These are phyloP conservation scores for Ophiocordyceps australis DNA, from an alignment of 2,329 filamentous ascomycete species.

Conservation along the genomic window DNA sequence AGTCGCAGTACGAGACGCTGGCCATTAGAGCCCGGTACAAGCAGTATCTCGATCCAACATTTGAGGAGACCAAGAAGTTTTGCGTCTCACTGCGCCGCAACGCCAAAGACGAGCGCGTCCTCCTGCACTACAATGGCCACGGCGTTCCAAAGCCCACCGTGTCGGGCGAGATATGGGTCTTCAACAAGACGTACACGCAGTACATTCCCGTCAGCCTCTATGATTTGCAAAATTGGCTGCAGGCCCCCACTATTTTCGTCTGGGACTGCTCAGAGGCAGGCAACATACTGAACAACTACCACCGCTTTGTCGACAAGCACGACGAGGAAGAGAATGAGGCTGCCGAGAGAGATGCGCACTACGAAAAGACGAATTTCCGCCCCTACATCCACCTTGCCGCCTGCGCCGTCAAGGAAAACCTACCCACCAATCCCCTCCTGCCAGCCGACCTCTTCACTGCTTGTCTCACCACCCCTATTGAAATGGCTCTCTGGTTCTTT, in stretches of 20 bases:
- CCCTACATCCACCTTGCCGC: conserved; percentile 81
- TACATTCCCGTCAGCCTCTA: conserved; percentile 95
- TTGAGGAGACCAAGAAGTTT: conserved; percentile 95
- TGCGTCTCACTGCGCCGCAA: conserved; percentile 78
- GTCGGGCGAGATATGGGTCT: conserved; percentile 97
- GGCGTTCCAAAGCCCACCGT: conserved; percentile 90
- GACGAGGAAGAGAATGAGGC: conserved; percentile 72
- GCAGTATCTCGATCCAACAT: conserved; percentile 87
- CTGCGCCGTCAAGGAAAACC: conserved; percentile 75
- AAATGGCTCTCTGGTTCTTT: conserved; percentile 94
- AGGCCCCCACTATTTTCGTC: conserved; percentile 87
- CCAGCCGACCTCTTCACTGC: conserved; percentile 93
- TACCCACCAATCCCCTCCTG: conserved; percentile 84
- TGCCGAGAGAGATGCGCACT: conserved; percentile 59
- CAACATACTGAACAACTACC: conserved; percentile 89
- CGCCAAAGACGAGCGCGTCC: conserved; percentile 84
- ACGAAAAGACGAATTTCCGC: conserved; percentile 54
- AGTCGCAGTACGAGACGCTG: conserved; percentile 88
- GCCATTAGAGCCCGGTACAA: conserved; percentile 95
- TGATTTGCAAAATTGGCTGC: conserved; percentile 88
- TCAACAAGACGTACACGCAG: conserved; percentile 97
- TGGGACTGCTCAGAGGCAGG: conserved; percentile 96
- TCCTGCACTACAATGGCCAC: conserved; percentile 98
- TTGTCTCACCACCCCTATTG: conserved; percentile 90
- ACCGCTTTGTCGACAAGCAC: conserved; percentile 87